Percentiles rank a stretch among this genome's conserved stretches.
Conservation (phyloP, 2,329 filamentous ascomycete species). For the Incumbomyces delicatus region DNA sequence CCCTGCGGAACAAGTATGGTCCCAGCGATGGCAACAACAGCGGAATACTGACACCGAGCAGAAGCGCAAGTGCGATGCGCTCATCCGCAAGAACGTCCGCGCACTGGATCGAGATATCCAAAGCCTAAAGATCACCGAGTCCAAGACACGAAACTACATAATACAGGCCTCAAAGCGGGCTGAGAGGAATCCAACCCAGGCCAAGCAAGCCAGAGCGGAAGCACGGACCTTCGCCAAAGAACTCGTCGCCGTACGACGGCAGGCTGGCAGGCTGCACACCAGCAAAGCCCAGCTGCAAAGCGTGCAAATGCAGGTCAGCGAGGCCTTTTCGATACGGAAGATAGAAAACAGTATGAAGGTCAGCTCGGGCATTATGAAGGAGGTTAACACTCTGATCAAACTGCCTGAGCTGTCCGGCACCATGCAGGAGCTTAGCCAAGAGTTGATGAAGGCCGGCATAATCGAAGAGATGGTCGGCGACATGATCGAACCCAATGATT, state of each 20-base stretch:
- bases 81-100: slow-evolving; percentile 82
- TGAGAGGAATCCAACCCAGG: slow-evolving; percentile 67
- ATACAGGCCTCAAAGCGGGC: slow-evolving; percentile 70
- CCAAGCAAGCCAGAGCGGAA: slow-evolving; percentile 69
- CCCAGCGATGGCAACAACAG: slow-evolving; percentile 1
- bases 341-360: slow-evolving; percentile 86
- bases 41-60: slow-evolving; percentile 30
- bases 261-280: slow-evolving; percentile 64
- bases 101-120: slow-evolving; percentile 90
- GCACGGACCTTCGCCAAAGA: slow-evolving; percentile 82
- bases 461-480: slow-evolving; percentile 97
- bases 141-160: slow-evolving; percentile 77
- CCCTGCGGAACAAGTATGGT: slow-evolving; percentile 78
- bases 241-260: slow-evolving; percentile 71
- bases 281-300: slow-evolving; percentile 85
- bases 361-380: slow-evolving; percentile 89
- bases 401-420: slow-evolving; percentile 79
- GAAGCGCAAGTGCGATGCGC: slow-evolving; percentile 89
- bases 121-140: slow-evolving; percentile 66
- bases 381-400: slow-evolving; percentile 77
- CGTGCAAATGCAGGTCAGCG: slow-evolving; percentile 95
- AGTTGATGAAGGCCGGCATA: slow-evolving; percentile 88
- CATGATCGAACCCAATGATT: slow-evolving; percentile 62
- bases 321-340: slow-evolving; percentile 89
- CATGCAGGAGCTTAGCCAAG: slow-evolving; percentile 77